Conservation (phyloP, 495 filamentous ascomycete species). For the Neurospora sp. region DNA sequence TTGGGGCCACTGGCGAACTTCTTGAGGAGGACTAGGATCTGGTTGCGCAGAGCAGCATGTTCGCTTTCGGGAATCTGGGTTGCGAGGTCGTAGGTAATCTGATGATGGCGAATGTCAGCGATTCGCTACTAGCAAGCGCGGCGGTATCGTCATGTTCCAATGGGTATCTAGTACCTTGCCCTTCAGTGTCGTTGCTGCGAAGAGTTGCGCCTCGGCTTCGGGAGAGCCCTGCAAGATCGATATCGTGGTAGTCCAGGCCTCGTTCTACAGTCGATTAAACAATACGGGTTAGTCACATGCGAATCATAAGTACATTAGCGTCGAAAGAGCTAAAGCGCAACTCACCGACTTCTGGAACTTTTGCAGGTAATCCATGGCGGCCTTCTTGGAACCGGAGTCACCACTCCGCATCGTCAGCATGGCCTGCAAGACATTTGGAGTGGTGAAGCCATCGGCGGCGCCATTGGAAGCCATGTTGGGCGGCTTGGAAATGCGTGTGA, state of each 20-base stretch:
- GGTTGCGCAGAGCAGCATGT: constrained; percentile 65
- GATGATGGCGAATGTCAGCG: background rate
- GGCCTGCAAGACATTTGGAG: constrained; percentile 64
- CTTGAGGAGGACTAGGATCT: constrained; percentile 68
- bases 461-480: constrained; percentile 59
- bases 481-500: background rate
- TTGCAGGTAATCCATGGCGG: constrained; percentile 83
- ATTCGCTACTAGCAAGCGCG: background rate
- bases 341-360: constrained; percentile 97
- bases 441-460: constrained; percentile 60
- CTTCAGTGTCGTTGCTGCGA: constrained; percentile 93
- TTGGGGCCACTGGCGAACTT: constrained; percentile 72
- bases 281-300: background rate
- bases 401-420: constrained; percentile 86
- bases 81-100: constrained; percentile 42
- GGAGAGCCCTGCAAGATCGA: constrained; percentile 69
- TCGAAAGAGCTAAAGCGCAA: constrained; percentile 15
- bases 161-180: constrained; percentile 62
- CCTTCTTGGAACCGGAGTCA: constrained; percentile 71
- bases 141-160: background rate
- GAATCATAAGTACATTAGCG: background rate
- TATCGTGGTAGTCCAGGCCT: constrained; percentile 84
- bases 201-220: constrained; percentile 77
- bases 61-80: constrained; percentile 69
- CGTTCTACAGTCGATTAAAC: constrained; percentile 42